A percentile compares a stretch with the other conserved stretches of the same genome.
Conservation (phyloP, 2,329 filamentous ascomycete species). For the Furcasterigmium sp. region DNA sequence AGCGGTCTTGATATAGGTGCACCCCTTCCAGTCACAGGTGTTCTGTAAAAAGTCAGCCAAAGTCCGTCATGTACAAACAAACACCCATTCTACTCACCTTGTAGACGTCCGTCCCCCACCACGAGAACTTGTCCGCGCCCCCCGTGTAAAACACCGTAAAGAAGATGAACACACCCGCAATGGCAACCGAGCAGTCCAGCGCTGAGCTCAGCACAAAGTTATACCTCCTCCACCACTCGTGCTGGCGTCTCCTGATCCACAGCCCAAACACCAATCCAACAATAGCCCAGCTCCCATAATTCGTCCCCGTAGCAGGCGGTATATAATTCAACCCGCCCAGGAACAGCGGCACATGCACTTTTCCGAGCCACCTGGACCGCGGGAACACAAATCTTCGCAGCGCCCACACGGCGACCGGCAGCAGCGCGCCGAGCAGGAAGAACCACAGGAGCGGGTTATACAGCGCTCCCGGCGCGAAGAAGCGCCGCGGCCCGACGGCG, state of each 20-base stretch:
- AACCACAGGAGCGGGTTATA: slow-evolving; percentile 47
- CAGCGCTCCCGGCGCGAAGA: slow-evolving; percentile 45
- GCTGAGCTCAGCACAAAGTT: slow-evolving; percentile 26
- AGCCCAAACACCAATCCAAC: slow-evolving; percentile 22
- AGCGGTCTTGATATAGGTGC: slow-evolving; percentile 4
- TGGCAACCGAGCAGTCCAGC: slow-evolving; percentile 23
- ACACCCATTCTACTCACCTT: slow-evolving; percentile 10
- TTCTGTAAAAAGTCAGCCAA: slow-evolving; percentile 1
- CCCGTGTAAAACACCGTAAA: slow-evolving; percentile 25
- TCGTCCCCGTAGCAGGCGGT: slow-evolving; percentile 24
- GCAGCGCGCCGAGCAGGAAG: slow-evolving; percentile 44
- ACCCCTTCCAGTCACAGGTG: slow-evolving; percentile 10
- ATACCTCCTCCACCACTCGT: slow-evolving; percentile 23
- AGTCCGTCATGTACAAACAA: neutral
- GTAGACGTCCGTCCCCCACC: slow-evolving; percentile 23
- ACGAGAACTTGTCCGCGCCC: slow-evolving; percentile 16
- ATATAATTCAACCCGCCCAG: slow-evolving; percentile 25
- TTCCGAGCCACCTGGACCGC: slow-evolving; percentile 16
- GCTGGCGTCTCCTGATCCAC: slow-evolving; percentile 16
- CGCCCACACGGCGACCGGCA: slow-evolving; percentile 43
- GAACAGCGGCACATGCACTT: slow-evolving; percentile 23
- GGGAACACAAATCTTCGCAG: slow-evolving; percentile 16
- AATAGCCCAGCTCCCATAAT: slow-evolving; percentile 25
- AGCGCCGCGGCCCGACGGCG: slow-evolving; percentile 47
- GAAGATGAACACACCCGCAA: slow-evolving; percentile 26